phyloP scores from a whole-genome alignment of 306 rosid species.

The Crataegus laevigata region DNA sequence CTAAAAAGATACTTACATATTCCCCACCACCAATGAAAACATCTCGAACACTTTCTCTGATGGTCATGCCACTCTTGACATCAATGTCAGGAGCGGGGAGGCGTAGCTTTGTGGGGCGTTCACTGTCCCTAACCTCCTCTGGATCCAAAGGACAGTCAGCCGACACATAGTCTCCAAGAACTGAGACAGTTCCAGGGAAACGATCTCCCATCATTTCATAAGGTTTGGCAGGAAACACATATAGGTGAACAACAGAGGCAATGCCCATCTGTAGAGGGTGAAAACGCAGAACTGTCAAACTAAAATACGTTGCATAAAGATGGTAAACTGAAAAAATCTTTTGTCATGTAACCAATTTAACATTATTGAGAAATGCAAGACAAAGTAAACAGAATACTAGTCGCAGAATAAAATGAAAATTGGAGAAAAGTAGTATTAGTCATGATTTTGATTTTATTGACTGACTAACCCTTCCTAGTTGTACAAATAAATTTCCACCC shows the following conservation, averaged over 20 bases:
- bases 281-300: constrained; percentile 51
- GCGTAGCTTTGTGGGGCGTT: constrained; percentile 93
- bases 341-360: neutral
- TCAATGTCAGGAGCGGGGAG: constrained; percentile 74
- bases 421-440: neutral
- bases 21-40: constrained; percentile 87
- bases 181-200: constrained; percentile 71
- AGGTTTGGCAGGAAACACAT: constrained; percentile 93
- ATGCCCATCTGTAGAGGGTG: constrained; percentile 90
- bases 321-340: neutral
- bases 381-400: neutral
- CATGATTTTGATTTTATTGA: neutral
- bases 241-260: constrained; percentile 92
- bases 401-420: neutral
- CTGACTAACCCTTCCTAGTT: neutral
- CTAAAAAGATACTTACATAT: constrained; percentile 58
- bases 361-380: neutral
- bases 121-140: constrained; percentile 95
- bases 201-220: constrained; percentile 92
- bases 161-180: constrained; percentile 92
- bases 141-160: constrained; percentile 95
- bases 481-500: neutral
- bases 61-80: constrained; percentile 75
- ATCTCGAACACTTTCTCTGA: constrained; percentile 90
- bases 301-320: constrained; percentile 5